Base-by-base conservation (phyloP, 2,329 filamentous ascomycete genomes). In the Talaromyces sp. region DNA sequence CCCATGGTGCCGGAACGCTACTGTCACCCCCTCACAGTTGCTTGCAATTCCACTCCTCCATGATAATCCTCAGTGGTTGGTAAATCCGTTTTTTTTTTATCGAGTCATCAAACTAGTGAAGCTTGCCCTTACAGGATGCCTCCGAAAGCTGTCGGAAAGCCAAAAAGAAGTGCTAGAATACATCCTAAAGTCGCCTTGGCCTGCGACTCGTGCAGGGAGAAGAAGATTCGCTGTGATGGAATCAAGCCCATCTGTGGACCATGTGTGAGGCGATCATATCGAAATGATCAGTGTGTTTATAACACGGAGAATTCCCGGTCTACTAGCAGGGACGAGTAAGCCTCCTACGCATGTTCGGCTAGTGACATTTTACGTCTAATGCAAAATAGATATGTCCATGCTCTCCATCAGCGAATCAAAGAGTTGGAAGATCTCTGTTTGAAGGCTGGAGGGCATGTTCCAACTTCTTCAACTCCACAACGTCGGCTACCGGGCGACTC, bases 201-300 rank as follows among this genome's bases (percentile, higher is more conserved):
- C 14, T 79, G 77, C 61, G 75, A 78, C 58, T 69, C 73, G 3
- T 79, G 77, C 57, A 69, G 76, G 29, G 71, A 75, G 56, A 73
- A 75, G 53, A 79, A 79, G 62, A 67, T 74, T 5, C 72, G 74
- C 1, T 79, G 77, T 58, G 76, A 79, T 62, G 76, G 77, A 21
- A 67, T 58, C n/a, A 78, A 78, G 63, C 78, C 77, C 26, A 73
- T 79, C 12, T 80, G 77, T 65, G 75, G 72, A n/a, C 72, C 74
- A 2, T 80, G 78, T 57, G 66, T 66, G 48, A 70, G 72, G 12
- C 71, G 75, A 12, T 69, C 68, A 1, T 67, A 74, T 27, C 61
- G 64, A 3, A 62, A 74, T 7, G 68, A 73, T 32, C 69, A 67
- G n/a, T 79, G 76, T 56, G 65, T 75, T 9, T 79, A 78, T 65